A percentile compares a stretch with the other conserved stretches of the same genome.
phyloP scores from a whole-genome alignment of 148 eudicot genomes.

The Rhododendron williamsianum region DNA sequence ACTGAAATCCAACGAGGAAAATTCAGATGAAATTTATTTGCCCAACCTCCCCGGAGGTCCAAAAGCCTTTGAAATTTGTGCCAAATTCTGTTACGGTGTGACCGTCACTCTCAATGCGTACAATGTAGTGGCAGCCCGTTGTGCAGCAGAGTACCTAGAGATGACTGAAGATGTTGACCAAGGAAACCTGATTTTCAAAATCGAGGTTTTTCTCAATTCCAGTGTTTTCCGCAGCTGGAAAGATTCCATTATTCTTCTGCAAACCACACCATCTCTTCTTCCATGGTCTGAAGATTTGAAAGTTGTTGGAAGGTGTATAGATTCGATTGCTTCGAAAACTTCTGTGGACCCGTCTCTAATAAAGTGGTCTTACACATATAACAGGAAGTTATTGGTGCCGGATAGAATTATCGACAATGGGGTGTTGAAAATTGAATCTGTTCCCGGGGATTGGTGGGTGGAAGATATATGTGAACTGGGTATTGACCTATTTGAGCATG shows the following conservation, averaged over 20 bases:
- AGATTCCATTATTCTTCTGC: constrained; percentile 79
- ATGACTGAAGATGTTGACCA: constrained; percentile 76
- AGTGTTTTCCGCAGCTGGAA: constrained; percentile 78
- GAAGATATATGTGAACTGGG: constrained; percentile 88
- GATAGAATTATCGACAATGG: constrained; percentile 41
- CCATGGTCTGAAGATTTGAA: constrained; percentile 78
- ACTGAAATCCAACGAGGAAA: constrained; percentile 47
- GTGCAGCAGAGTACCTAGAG: constrained; percentile 84
- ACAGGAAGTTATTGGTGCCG: constrained; percentile 45
- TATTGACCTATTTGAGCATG: constrained; percentile 63
- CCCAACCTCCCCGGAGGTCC: constrained; percentile 71
- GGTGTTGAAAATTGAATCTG: constrained; percentile 28
- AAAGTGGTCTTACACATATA: constrained; percentile 79
- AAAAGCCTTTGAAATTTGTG: constrained; percentile 78
- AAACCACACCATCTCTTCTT: constrained; percentile 51
- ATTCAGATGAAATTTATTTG: constrained; percentile 47
- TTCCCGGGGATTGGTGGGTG: constrained; percentile 94
- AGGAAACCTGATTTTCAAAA: constrained; percentile 70
- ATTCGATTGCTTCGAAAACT: constrained; percentile 75
- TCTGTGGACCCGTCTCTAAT: constrained; percentile 56
- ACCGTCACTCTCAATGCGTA: constrained; percentile 71
- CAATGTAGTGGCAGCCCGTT: constrained; percentile 82
- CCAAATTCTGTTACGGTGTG: constrained; percentile 85
- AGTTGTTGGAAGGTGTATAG: constrained; percentile 61
- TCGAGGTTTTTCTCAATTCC: constrained; percentile 79